Conservation (phyloP, 345 rosid genomes). For the Litchi chinensis region DNA sequence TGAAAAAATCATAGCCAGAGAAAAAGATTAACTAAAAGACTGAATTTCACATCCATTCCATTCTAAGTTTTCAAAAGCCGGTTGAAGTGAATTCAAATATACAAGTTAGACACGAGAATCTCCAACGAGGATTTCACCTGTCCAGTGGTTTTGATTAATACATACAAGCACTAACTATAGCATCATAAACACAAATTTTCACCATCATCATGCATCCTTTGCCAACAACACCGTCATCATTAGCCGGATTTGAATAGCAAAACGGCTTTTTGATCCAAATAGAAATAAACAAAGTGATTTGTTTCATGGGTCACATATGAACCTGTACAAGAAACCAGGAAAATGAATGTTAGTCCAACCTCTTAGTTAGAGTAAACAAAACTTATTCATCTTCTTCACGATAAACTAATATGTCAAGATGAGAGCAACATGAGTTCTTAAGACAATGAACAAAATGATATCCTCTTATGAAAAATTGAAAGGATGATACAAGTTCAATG, state of each 20-base stretch:
- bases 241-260: conserved; percentile 94
- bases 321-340: conserved; percentile 49
- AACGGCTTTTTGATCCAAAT: conserved; percentile 90
- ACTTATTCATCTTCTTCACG: background rate
- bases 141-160: conserved; percentile 24
- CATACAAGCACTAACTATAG: conserved; percentile 37
- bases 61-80: conserved; percentile 8
- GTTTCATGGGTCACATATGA: conserved; percentile 98
- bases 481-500: background rate
- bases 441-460: background rate
- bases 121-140: conserved; percentile 27
- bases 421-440: background rate
- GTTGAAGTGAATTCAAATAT: conserved; percentile 32
- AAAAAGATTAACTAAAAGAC: background rate
- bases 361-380: background rate
- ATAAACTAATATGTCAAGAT: background rate
- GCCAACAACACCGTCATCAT: conserved; percentile 4
- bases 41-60: conserved; percentile 24
- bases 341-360: conserved; percentile 3
- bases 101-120: conserved; percentile 34
- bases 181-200: conserved; percentile 9
- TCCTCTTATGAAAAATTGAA: background rate
- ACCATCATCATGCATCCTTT: conserved; percentile 15
- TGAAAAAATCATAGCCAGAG: background rate
- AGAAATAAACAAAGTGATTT: conserved; percentile 93